Base-by-base conservation (phyloP, 2,329 filamentous ascomycete genomes). In the Ophiostoma novo-ulmi region DNA sequence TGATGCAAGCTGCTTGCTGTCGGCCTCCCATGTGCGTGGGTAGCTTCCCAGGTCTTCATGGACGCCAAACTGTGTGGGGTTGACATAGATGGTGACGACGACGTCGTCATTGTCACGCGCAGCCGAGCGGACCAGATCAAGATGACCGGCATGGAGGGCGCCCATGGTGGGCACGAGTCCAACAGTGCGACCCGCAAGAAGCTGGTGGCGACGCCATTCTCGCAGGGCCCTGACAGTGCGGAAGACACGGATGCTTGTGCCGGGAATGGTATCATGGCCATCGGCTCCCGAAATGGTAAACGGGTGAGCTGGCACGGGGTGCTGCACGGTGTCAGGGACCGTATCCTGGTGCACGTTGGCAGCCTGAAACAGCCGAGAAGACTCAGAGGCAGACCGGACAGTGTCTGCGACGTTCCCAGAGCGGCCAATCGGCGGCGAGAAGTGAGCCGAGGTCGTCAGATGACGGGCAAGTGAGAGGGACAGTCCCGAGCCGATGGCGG, bases 161-260 rank as follows among this genome's bases (percentile, higher is more conserved):
- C 95, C 95, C 95, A 99, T 98, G 41, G 95, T 99, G 1, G 95
- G 95, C 48, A 99, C 93, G 38, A 99, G 88, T 72, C 91, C 93
- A 71, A 99, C 89, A 64, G 89, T 89, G 71, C 90, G 87, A 75
- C 90, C 86, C 76, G 88, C 84, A 72, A 88, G 80, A 48, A 88
- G 81, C 72, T 93, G 87, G 58, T 88, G 85, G 31, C 82, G 85
- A 48, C 93, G 88, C 83, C 90, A 91, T 75, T 84, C 80, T 55
- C 92, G 91, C 69, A 97, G 82, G 13, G 87, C 83, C 17, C 88
- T 72, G 72, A 95, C 88, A 79, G 92, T 86, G 75, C 92, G 91
- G 78, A 97, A 91, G 76, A 97, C 80, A 72, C 87, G 87, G 74
- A 93, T 90, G 3, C 84, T 81, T 5, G 85, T 84, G 48, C 83